Conservation (phyloP, 768 basidiomycete species). For the Tylopilus balloui region DNA sequence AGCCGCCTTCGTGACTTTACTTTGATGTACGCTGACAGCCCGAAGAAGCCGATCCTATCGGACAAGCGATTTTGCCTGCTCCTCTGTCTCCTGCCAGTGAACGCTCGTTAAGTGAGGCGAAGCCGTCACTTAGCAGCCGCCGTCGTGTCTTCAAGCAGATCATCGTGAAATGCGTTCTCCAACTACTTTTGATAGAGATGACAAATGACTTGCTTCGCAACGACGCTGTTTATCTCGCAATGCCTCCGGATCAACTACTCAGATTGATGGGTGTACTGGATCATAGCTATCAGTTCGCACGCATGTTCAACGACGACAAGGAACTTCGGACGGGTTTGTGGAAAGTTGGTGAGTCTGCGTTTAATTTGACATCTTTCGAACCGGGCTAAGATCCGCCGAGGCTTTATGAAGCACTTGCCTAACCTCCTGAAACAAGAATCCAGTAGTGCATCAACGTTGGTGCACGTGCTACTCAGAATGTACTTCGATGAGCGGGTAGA, state of each 20-base stretch:
- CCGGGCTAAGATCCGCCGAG: conserved; percentile 38
- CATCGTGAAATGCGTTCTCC: conserved; percentile 98
- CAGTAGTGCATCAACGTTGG: conserved; percentile 90
- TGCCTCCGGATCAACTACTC: conserved; percentile 90
- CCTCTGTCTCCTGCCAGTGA: conserved; percentile 79
- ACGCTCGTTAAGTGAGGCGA: conserved; percentile 41
- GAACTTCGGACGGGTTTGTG: conserved; percentile 93
- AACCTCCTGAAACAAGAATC: conserved; percentile 98
- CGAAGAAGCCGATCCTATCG: conserved; percentile 46
- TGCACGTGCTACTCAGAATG: conserved; percentile 89
- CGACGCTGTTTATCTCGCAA: conserved; percentile 84
- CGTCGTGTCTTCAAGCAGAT: conserved; percentile 95
- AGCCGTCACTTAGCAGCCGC: conserved; percentile 63
- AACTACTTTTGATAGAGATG: conserved; percentile 93
- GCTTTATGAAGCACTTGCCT: conserved; percentile 99
- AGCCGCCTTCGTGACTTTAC: not conserved
- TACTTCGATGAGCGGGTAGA: conserved; percentile 88
- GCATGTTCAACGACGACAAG: conserved; percentile 97
- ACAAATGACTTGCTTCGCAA: conserved; percentile 94
- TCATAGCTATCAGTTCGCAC: conserved; percentile 96
- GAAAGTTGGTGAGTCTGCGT: conserved; percentile 87
- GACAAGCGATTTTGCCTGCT: conserved; percentile 73
- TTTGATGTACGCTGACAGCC: conserved; percentile 8
- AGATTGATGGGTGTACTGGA: conserved; percentile 93
- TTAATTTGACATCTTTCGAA: not conserved